Evolutionary conservation across 2,329 filamentous ascomycete species (phyloP).

Genomic region (Emydomyces testavorans): DNA sequence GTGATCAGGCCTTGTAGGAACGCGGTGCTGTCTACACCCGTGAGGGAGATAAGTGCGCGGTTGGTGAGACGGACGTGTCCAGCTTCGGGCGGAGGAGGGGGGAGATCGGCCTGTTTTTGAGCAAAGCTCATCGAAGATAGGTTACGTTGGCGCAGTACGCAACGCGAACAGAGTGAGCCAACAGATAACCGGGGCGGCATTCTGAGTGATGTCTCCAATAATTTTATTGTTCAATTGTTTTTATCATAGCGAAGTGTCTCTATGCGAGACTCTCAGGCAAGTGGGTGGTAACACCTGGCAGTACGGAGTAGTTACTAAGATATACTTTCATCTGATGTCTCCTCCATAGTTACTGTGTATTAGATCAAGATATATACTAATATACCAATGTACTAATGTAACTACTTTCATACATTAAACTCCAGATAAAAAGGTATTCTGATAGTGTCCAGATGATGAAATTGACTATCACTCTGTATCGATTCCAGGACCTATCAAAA

Average conservation of each 20-base stretch:
- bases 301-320: no score
- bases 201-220: slow-evolving; percentile 15
- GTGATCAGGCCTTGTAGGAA: slow-evolving; percentile 87
- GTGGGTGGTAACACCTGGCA: not conserved
- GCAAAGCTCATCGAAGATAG: slow-evolving; percentile 23
- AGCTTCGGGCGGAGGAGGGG: slow-evolving; percentile 30
- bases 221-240: not conserved
- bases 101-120: slow-evolving; percentile 17
- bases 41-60: slow-evolving; percentile 66
- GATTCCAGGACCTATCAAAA: not conserved
- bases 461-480: no score
- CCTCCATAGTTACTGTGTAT: no score
- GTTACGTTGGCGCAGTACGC: slow-evolving; percentile 20
- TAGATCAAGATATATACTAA: no score
- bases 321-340: no score
- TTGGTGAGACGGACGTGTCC: slow-evolving; percentile 50
- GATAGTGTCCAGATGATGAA: not conserved
- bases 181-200: slow-evolving; percentile 24
- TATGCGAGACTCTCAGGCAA: no score
- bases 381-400: no score
- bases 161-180: slow-evolving; percentile 24
- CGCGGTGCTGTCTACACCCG: slow-evolving; percentile 65
- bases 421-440: not conserved
- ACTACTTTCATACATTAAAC: no score
- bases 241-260: no score